Evolutionary conservation across 1,139 yeast genomes (phyloP), one percentile per base, ranked within the genome.

Genomic region (Geotrichum macrosporum): DNA sequence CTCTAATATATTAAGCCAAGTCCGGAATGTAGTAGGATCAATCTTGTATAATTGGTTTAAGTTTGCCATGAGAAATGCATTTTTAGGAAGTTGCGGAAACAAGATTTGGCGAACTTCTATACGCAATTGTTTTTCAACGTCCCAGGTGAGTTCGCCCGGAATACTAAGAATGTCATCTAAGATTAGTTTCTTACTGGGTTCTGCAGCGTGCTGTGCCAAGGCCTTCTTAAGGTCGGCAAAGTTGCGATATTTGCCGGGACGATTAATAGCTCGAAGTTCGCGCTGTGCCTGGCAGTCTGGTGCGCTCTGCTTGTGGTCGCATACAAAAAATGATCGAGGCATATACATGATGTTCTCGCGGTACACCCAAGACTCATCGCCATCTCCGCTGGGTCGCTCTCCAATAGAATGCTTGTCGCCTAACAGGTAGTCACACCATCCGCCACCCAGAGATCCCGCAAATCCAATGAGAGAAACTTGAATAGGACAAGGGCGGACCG

Each of bases 1-100:
- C 27, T 55, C 47, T 16, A 65, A 51, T 33, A 65, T 63, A 21
- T 54, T 47, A 24, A 65, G 53, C 69, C 69, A 65, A 9, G 53
- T 46, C 15, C 55, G 51, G 42, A 64, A 58, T 1, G 62, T 61
- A 5, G 62, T 52, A 1, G 69, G 69, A 29, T 64, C 67, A 42
- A 65, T 61, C 45, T 65, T 65, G 54, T 65, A 65, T 19, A 65
- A 56, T 48, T 65, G 68, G 51, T 65, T 65, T 54, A 65, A 62
- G 46, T 65, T 65, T 19, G 62, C 68, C 55, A 65, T 50, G 19
- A 65, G 41, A 19, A 65, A 51, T 3, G 67, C 62, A 32, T 57
- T 56, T 1, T 47, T 29, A 2, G 63, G 57, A 6, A 64, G 47
- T 9, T 53, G 29, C 2, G 68, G 66, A 43, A 64, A 64, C 31